These are phyloP conservation scores for Boletus pseudopeckii DNA, from an alignment of 768 basidiomycete species.

Conservation along the genomic window DNA sequence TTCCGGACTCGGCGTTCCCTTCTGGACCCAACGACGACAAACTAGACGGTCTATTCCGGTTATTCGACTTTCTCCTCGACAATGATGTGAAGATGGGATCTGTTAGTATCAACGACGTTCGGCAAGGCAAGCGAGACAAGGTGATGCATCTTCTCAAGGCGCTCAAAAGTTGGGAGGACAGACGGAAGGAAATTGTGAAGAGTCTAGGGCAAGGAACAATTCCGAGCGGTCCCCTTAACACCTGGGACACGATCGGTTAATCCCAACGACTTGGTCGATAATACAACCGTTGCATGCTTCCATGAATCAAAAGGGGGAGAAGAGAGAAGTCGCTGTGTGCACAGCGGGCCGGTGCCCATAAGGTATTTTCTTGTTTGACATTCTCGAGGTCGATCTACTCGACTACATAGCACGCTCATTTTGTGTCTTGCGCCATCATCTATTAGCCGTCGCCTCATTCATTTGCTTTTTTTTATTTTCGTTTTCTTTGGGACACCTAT, in stretches of 20 bases:
- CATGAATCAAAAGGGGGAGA: background rate
- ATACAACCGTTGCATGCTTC: background rate
- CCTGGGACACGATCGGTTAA: no score
- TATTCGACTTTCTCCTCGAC: constrained; percentile 92
- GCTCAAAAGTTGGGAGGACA: constrained; percentile 79
- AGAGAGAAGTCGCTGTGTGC: background rate
- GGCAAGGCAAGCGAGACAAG: constrained; percentile 78
- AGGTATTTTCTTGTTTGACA: background rate
- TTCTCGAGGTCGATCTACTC: constrained; percentile 14
- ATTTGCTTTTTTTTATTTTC: background rate
- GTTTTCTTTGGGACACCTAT: constrained; percentile 6
- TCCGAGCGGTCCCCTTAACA: constrained; percentile 4
- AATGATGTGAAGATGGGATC: constrained; percentile 89
- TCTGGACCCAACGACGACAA: constrained; percentile 66
- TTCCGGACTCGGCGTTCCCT: constrained; percentile 79
- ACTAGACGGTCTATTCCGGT: constrained; percentile 79
- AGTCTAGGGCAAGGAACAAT: constrained; percentile 44
- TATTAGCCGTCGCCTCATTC: constrained; percentile 5
- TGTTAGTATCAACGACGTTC: constrained; percentile 91
- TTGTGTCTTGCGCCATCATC: constrained; percentile 4
- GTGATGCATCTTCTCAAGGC: constrained; percentile 76
- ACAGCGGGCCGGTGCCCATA: background rate
- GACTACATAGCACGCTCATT: constrained; percentile 19
- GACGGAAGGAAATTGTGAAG: constrained; percentile 52
- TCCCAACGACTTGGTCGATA: no score